Evolutionary conservation across 116 monocot species (phyloP), one percentile per base, ranked within the genome.

Genomic region (Cymodocea nodosa): DNA sequence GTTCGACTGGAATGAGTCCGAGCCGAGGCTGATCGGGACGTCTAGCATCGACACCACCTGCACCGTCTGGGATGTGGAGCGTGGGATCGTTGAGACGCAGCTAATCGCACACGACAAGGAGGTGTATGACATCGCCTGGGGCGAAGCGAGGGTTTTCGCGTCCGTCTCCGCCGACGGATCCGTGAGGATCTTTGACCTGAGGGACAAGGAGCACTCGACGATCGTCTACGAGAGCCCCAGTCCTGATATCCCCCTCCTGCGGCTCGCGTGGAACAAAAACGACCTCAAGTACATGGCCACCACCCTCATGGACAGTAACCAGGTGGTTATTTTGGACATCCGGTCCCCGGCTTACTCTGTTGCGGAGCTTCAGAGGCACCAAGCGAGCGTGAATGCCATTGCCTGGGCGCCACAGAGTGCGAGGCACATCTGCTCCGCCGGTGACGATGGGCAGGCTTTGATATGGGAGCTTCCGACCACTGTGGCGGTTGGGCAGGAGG

Each of bases 111-210:
- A 90, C 56, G 90, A 85, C 51, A 90, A 90, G 81, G 90, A 85
- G 72, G 93, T 93, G 10, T 89, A 89, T 62, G 93, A 89, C 74
- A 86, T 89, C n/a, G 89, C 89, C 35, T 93, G 89, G 93, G 89
- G 93, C 6, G 86, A 85, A n/a, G 79, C 81, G 6, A 75, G 83
- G 11, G 77, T 83, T 54, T 93, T 93, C 63, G 93, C 89, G 40
- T 85, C 88, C 8, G 89, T 89, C 23, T 93, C 89, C 4, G 93
- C 93, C 3, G 93, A 93, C 35, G 89, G 82, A 8, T 93, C 93
- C 6, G 89, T 93, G 17, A 60, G 93, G 51, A 74, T 93, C 16
- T 86, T 93, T 56, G 89, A 93, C 56, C 74, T 93, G 14, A 64
- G 93, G 17, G 89, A 93, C 51, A 93, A 89, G 70, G 89, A 86